phyloP scores from a whole-genome alignment of 2,329 filamentous ascomycete genomes.

The Xylariaceae sp. region DNA sequence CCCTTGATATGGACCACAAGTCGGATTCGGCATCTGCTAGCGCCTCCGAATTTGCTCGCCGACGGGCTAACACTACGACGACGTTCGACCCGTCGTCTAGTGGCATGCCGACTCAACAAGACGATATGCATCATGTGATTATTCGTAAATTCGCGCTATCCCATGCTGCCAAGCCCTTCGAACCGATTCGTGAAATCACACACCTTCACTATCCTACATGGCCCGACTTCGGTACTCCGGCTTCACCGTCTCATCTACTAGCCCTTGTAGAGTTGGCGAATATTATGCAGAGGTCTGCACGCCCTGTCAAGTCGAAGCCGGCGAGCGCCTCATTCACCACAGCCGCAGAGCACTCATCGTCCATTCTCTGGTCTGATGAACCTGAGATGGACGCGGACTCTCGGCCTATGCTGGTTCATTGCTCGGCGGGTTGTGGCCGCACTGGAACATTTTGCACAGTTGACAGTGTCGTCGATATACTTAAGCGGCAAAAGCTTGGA shows the following conservation, averaged over 20 bases:
- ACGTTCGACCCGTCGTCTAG: slow-evolving; percentile 32
- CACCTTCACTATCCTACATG: slow-evolving; percentile 94
- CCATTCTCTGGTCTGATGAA: slow-evolving; percentile 50
- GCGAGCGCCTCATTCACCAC: slow-evolving; percentile 31
- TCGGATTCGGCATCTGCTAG: slow-evolving; percentile 33
- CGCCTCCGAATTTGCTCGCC: slow-evolving; percentile 39
- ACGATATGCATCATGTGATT: slow-evolving; percentile 68
- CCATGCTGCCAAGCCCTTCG: slow-evolving; percentile 72
- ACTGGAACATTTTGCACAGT: slow-evolving; percentile 97
- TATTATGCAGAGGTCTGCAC: slow-evolving; percentile 58
- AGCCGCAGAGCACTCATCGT: slow-evolving; percentile 26
- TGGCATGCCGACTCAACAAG: slow-evolving; percentile 27
- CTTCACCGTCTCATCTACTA: slow-evolving; percentile 80
- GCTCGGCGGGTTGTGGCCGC: slow-evolving; percentile 89
- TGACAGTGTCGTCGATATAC: slow-evolving; percentile 91
- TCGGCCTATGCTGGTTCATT: slow-evolving; percentile 85
- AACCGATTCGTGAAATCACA: slow-evolving; percentile 83
- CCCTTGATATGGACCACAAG: slow-evolving; percentile 61
- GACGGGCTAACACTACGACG: slow-evolving; percentile 51
- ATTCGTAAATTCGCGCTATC: slow-evolving; percentile 83
- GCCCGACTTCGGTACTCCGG: slow-evolving; percentile 93
- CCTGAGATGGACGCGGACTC: slow-evolving; percentile 49
- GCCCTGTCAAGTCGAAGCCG: slow-evolving; percentile 41
- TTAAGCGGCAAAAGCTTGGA: slow-evolving; percentile 70
- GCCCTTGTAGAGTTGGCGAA: slow-evolving; percentile 86